Evolutionary conservation across 148 eudicot species (phyloP).

Genomic region (Rhododendron henanense): DNA sequence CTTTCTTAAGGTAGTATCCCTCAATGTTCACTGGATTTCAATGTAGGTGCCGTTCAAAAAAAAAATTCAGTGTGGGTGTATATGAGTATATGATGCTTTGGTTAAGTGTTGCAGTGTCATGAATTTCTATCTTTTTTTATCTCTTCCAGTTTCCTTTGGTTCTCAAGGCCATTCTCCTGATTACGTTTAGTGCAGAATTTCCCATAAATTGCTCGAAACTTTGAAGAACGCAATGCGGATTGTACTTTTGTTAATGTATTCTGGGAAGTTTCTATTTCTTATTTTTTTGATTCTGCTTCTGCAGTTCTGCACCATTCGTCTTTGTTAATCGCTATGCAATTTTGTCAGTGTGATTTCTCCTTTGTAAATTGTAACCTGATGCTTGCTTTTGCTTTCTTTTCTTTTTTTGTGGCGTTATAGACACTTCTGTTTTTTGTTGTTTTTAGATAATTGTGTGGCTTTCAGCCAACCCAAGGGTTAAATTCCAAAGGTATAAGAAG

Average conservation of each 20-base stretch:
- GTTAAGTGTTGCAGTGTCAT: background rate
- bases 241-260: background rate
- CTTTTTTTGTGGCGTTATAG: background rate
- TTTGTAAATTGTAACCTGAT: background rate
- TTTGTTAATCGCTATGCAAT: background rate
- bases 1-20: slow-evolving; percentile 60
- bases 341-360: background rate
- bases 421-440: background rate
- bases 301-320: background rate
- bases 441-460: background rate
- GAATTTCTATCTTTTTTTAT: background rate
- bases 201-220: background rate
- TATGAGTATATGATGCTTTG: background rate
- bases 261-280: background rate
- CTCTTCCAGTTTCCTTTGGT: background rate
- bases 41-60: background rate
- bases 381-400: background rate
- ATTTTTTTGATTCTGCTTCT: background rate
- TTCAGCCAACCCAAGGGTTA: background rate
- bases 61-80: background rate
- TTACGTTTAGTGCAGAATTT: background rate
- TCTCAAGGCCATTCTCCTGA: background rate
- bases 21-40: background rate
- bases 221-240: too few relatives aligned
- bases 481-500: background rate